These are phyloP conservation scores for Suhomyces wounanorum DNA, from an alignment of 1,139 yeast genomes.

Conservation along the genomic window DNA sequence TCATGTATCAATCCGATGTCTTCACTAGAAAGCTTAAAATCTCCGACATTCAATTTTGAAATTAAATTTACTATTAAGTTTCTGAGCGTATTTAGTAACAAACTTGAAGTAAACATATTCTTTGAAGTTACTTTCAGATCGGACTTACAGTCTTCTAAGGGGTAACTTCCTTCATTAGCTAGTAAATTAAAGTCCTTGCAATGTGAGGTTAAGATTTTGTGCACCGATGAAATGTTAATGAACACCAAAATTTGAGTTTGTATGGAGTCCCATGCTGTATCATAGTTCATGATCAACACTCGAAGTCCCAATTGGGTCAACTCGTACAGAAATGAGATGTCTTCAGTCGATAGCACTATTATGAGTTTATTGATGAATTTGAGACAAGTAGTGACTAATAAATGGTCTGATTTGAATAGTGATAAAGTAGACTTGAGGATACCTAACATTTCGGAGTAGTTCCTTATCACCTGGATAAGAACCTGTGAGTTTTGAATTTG, in stretches of 20 bases:
- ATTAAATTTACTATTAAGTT: constrained; percentile 17
- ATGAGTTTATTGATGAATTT: constrained; percentile 41
- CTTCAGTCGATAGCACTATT: constrained; percentile 32
- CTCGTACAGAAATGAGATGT: constrained; percentile 31
- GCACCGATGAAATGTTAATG: constrained; percentile 31
- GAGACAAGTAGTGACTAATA: constrained; percentile 28
- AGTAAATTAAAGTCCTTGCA: background rate
- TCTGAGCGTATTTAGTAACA: background rate
- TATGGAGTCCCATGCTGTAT: constrained; percentile 35
- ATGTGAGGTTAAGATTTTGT: constrained; percentile 4
- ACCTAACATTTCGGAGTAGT: constrained; percentile 26
- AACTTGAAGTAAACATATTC: background rate
- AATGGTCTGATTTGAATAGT: constrained; percentile 26
- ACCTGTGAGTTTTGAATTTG: constrained; percentile 29
- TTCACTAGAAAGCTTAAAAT: background rate
- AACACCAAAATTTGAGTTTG: constrained; percentile 39
- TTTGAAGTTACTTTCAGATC: background rate
- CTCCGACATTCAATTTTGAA: constrained; percentile 14
- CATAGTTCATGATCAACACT: constrained; percentile 27
- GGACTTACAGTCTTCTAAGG: background rate
- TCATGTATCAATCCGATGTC: constrained; percentile 24
- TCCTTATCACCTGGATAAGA: constrained; percentile 21
- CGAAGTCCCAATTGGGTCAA: constrained; percentile 35
- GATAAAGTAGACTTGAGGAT: constrained; percentile 23
- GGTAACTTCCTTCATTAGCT: background rate